These are phyloP conservation scores for Margaritispora aquatica DNA, from an alignment of 495 filamentous ascomycete species.

Conservation along the genomic window DNA sequence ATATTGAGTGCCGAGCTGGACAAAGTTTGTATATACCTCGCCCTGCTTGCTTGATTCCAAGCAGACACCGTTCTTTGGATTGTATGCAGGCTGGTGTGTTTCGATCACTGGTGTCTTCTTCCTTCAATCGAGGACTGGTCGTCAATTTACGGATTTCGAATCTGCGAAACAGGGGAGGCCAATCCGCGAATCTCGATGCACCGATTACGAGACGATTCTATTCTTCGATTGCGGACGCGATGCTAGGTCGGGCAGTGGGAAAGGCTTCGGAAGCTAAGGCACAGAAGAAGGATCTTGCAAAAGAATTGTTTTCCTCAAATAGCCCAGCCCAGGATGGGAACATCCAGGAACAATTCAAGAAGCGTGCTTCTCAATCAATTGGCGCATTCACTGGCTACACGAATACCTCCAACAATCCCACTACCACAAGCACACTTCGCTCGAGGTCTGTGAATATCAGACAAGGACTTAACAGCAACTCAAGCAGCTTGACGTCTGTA, in stretches of 20 bases:
- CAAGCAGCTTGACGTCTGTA: neutral
- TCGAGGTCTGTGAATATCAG: slow-evolving; percentile 19
- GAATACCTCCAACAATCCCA: neutral
- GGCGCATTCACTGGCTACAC: slow-evolving; percentile 18
- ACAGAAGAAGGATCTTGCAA: slow-evolving; percentile 29
- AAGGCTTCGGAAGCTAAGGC: slow-evolving; percentile 26
- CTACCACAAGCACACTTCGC: slow-evolving; percentile 13
- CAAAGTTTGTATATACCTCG: neutral
- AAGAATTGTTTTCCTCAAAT: slow-evolving; percentile 44
- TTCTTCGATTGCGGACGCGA: slow-evolving; percentile 28
- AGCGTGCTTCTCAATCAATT: slow-evolving; percentile 21
- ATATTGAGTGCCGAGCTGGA: too few species aligned
- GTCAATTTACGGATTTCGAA: slow-evolving; percentile 18
- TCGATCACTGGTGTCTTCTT: slow-evolving; percentile 17
- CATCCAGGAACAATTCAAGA: slow-evolving; percentile 27
- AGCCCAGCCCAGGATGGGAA: slow-evolving; percentile 31
- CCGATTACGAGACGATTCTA: slow-evolving; percentile 2
- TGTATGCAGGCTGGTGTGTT: slow-evolving; percentile 23
- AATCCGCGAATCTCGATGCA: slow-evolving; percentile 14
- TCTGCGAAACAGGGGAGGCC: slow-evolving; percentile 11
- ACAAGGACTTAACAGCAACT: slow-evolving; percentile 4
- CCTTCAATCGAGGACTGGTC: slow-evolving; percentile 14
- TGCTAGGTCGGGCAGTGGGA: slow-evolving; percentile 30
- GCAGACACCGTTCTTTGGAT: slow-evolving; percentile 6
- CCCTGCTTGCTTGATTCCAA: slow-evolving; percentile 8